These are phyloP conservation scores for Penicillium ucsense DNA, from an alignment of 495 filamentous ascomycete genomes.

Conservation along the genomic window DNA sequence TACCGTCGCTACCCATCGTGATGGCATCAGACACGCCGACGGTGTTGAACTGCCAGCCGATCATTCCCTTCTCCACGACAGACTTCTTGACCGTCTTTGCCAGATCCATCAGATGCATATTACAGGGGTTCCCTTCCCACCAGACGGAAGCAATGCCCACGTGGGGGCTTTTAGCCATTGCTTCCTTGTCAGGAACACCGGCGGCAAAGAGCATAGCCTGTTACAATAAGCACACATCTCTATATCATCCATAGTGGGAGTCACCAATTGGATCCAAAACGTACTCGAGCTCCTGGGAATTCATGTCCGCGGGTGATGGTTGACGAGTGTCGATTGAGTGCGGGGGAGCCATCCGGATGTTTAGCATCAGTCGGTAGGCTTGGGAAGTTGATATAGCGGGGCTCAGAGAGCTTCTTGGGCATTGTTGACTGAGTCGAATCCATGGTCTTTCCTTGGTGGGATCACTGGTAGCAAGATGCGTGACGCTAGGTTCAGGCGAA, in stretches of 20 bases:
- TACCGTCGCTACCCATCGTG: conserved; percentile 93
- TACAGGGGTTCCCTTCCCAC: conserved; percentile 98
- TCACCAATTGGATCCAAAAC: conserved; percentile 4
- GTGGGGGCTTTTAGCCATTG: conserved; percentile 86
- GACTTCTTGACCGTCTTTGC: conserved; percentile 84
- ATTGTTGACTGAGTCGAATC: conserved; percentile 15
- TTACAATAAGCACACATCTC: background rate
- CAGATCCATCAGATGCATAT: conserved; percentile 68
- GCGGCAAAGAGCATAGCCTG: conserved; percentile 96
- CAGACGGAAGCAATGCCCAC: conserved; percentile 86
- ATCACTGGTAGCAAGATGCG: background rate
- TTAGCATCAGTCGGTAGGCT: conserved; percentile 46
- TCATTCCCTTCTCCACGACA: conserved; percentile 72
- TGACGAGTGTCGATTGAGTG: conserved; percentile 62
- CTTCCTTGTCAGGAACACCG: conserved; percentile 70
- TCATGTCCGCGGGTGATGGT: conserved; percentile 77
- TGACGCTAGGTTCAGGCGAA: background rate
- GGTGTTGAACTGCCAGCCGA: conserved; percentile 91
- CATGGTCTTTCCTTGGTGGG: conserved; percentile 7
- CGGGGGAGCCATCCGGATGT: conserved; percentile 49
- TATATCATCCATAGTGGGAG: no score
- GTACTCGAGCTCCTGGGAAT: conserved; percentile 83
- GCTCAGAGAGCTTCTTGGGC: conserved; percentile 23
- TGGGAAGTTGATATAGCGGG: conserved; percentile 54
- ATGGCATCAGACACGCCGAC: conserved; percentile 91